Evolutionary conservation across 306 rosid genomes (phyloP), one percentile per base, ranked within the genome.

Genomic region (Lablab purpureus): DNA sequence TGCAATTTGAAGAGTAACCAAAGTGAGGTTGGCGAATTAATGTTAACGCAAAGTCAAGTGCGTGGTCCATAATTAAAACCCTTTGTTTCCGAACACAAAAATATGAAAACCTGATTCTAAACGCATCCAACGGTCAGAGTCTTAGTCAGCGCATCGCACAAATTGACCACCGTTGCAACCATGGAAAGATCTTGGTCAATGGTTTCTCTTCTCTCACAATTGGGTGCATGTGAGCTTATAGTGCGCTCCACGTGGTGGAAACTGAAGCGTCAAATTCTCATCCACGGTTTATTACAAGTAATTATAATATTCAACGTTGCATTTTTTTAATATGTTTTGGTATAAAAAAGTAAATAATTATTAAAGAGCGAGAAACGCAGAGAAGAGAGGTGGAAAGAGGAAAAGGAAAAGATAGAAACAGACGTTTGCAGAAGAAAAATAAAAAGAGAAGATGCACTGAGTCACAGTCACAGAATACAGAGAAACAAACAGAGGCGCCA

Each of bases 201-300:
- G 76, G 45, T 67, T 66, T 74, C 13, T 11, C 27, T 21, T 5
- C 51, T 34, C 40, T 7, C 40, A 6, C 6, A 34, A 12, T 43
- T 11, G 49, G 5, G 15, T 43, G 49, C 74, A 76, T 71, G 82
- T 70, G 82, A 21, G n/a, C 30, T 32, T 40, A 21, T 64, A 76
- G 80, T 75, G 81, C 78, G 47, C 32, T 67, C 78, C 80, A 73
- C 83, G 88, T 85, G 85, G 83, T 73, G 50, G 45, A 77, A 77
- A 67, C 46, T 63, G 58, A 15, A 73, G 70, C 78, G 43, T 32
- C 10, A 28, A 58, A 67, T 47, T 52, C 81, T 25, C 62, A 14
- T 41, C 77, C 56, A 45, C 11, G 18, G n/a, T 23, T 7, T 47
- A 3, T 51, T 18, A 7, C 9, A 36, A 43, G 49, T 12, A 63